These are phyloP conservation scores for Aureobasidium melanogenum DNA, from an alignment of 2,329 filamentous ascomycete genomes.

Conservation along the genomic window DNA sequence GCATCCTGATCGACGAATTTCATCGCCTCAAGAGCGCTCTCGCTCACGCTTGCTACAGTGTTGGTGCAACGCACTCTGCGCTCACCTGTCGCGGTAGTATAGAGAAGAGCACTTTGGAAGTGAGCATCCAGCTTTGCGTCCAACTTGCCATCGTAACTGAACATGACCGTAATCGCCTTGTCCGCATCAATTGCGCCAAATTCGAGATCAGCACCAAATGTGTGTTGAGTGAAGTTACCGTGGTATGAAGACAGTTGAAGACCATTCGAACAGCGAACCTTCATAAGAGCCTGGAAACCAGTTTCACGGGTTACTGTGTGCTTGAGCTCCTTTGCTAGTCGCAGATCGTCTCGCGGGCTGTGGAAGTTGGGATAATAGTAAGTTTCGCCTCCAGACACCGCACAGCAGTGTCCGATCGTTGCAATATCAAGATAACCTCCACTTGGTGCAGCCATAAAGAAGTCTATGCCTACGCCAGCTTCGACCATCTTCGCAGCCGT, in stretches of 20 bases:
- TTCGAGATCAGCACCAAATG: slow-evolving; percentile 88
- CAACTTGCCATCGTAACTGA: slow-evolving; percentile 95
- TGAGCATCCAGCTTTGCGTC: slow-evolving; percentile 93
- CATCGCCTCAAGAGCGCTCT: slow-evolving; percentile 73
- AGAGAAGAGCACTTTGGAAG: slow-evolving; percentile 90
- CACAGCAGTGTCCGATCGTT: slow-evolving; percentile 59
- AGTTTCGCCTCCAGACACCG: slow-evolving; percentile 85
- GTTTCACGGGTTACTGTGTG: slow-evolving; percentile 84
- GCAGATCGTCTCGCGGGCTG: slow-evolving; percentile 72
- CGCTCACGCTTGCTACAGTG: slow-evolving; percentile 83
- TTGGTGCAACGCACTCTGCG: slow-evolving; percentile 89
- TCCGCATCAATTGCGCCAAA: slow-evolving; percentile 88
- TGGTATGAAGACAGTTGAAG: slow-evolving; percentile 90
- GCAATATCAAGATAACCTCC: slow-evolving; percentile 90
- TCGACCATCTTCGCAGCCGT: slow-evolving; percentile 80
- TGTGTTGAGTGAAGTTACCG: slow-evolving; percentile 93
- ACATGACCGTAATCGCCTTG: slow-evolving; percentile 84
- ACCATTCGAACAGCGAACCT: slow-evolving; percentile 94
- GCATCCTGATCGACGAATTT: slow-evolving; percentile 95
- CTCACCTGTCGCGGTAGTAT: slow-evolving; percentile 84
- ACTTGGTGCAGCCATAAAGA: slow-evolving; percentile 86
- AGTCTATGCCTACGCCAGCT: slow-evolving; percentile 78
- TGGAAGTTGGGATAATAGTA: slow-evolving; percentile 98
- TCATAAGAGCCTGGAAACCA: slow-evolving; percentile 93
- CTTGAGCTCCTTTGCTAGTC: slow-evolving; percentile 74